Evolutionary conservation across 768 basidiomycete species (phyloP).

Genomic region (Paxillus ammoniavirescens): DNA sequence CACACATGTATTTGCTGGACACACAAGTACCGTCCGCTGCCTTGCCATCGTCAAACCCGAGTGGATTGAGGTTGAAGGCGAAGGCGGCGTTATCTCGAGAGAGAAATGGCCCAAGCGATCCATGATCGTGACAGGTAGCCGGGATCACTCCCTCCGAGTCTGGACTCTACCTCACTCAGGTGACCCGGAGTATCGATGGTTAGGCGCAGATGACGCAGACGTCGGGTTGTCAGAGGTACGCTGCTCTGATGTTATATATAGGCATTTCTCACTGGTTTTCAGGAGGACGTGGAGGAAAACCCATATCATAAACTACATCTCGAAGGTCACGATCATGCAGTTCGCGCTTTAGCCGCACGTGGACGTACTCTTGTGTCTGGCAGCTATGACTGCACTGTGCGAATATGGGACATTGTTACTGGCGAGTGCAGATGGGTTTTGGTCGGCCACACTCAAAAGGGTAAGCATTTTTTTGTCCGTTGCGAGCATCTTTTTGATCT

Average conservation of each 20-base stretch:
- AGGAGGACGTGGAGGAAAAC: slow-evolving; percentile 74
- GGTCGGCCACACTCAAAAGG: slow-evolving; percentile 90
- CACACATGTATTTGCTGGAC: slow-evolving; percentile 93
- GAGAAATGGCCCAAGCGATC: slow-evolving; percentile 76
- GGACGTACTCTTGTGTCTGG: slow-evolving; percentile 91
- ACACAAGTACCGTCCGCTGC: slow-evolving; percentile 95
- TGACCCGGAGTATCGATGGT: slow-evolving; percentile 73
- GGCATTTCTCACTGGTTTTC: slow-evolving; percentile 7
- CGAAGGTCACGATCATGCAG: slow-evolving; percentile 88
- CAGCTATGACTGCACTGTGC: slow-evolving; percentile 92
- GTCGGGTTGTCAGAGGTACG: slow-evolving; percentile 54
- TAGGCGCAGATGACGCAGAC: slow-evolving; percentile 59
- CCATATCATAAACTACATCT: slow-evolving; percentile 87
- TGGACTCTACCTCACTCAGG: slow-evolving; percentile 68
- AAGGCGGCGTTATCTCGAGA: slow-evolving; percentile 56
- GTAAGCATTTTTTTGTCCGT: slow-evolving; percentile 38
- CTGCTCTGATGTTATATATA: not conserved
- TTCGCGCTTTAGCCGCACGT: slow-evolving; percentile 87
- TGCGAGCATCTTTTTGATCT: slow-evolving; percentile 4
- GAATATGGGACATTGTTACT: slow-evolving; percentile 91
- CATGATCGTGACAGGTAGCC: slow-evolving; percentile 69
- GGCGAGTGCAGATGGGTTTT: slow-evolving; percentile 80
- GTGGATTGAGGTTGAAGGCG: slow-evolving; percentile 70
- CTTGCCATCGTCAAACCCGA: slow-evolving; percentile 95
- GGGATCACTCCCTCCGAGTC: slow-evolving; percentile 64